Evolutionary conservation across 345 rosid species (phyloP).

Genomic region (Rhizophora mangle): DNA sequence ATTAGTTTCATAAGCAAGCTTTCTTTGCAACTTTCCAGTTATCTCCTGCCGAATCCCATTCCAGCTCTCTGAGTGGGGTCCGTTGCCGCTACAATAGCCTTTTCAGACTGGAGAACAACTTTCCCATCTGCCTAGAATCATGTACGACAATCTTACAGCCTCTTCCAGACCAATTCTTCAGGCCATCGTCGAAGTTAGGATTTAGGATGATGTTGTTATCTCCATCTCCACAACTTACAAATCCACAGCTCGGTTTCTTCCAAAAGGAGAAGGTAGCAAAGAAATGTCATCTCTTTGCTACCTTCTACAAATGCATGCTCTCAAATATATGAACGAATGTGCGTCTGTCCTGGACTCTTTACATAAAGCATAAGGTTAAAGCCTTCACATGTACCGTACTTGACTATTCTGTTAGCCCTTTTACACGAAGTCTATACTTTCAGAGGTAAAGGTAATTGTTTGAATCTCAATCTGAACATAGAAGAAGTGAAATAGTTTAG

Average conservation of each 20-base stretch:
- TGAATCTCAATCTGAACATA: neutral
- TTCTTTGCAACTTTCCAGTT: constrained; percentile 66
- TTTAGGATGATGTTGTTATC: constrained; percentile 61
- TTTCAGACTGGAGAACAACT: constrained; percentile 66
- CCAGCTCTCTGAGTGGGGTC: constrained; percentile 74
- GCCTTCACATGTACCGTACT: no score
- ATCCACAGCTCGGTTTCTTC: constrained; percentile 2
- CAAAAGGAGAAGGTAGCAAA: neutral
- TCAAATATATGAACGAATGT: no score
- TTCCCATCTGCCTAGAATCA: constrained; percentile 73
- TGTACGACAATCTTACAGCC: constrained; percentile 75
- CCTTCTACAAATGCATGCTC: no score
- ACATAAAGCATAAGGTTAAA: no score
- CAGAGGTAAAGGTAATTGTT: neutral
- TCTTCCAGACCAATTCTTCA: constrained; percentile 87
- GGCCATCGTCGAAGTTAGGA: constrained; percentile 76
- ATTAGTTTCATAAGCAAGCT: constrained; percentile 64
- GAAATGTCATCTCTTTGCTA: no score
- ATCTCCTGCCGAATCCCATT: constrained; percentile 91
- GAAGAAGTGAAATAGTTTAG: neutral
- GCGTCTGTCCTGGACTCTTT: no score
- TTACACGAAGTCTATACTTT: neutral
- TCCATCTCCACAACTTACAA: constrained; percentile 25
- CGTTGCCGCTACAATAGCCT: constrained; percentile 66
- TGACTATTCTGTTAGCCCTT: no score